Conservation (phyloP, 1,284 basidiomycete genomes). For the Cutaneotrichosporon mucoides region DNA sequence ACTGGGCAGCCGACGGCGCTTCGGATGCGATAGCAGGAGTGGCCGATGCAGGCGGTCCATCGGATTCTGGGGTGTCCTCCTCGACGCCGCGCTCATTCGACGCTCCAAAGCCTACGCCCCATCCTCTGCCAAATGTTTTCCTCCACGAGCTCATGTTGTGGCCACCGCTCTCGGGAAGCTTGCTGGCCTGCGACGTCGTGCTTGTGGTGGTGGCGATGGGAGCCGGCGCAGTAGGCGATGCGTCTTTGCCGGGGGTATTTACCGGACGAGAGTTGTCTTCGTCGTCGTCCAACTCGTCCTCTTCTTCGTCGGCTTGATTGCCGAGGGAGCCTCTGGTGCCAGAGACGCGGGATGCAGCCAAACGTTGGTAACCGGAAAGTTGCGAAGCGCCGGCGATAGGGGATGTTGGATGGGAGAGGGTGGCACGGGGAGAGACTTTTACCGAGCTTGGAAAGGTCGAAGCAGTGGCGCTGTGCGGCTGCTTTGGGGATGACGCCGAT, state of each 20-base stretch:
- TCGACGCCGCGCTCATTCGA: slow-evolving; percentile 38
- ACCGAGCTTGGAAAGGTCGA: slow-evolving; percentile 9
- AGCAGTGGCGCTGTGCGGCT: slow-evolving; percentile 6
- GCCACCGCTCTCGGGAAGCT: neutral
- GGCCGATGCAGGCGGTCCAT: neutral
- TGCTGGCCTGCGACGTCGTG: neutral
- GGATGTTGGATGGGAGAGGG: slow-evolving; percentile 12
- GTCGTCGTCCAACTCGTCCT: slow-evolving; percentile 19
- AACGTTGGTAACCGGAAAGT: slow-evolving; percentile 9
- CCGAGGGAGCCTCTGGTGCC: slow-evolving; percentile 16
- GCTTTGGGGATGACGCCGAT: slow-evolving; percentile 10
- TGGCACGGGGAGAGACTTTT: slow-evolving; percentile 14
- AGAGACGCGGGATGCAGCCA: slow-evolving; percentile 16
- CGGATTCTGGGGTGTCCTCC: slow-evolving; percentile 18
- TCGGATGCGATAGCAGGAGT: slow-evolving; percentile 1
- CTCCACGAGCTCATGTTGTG: slow-evolving; percentile 20
- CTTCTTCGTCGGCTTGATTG: slow-evolving; percentile 16
- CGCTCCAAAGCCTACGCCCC: slow-evolving; percentile 31
- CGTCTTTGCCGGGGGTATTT: neutral
- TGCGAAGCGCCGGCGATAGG: slow-evolving; percentile 12
- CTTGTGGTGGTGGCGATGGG: neutral
- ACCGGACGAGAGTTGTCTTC: slow-evolving; percentile 8
- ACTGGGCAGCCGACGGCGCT: neutral
- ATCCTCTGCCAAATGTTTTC: slow-evolving; percentile 19
- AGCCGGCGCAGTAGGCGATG: neutral